A percentile compares a stretch with the other conserved stretches of the same genome.
phyloP scores from a whole-genome alignment of 495 filamentous ascomycete species.

The Extremus antarcticus region DNA sequence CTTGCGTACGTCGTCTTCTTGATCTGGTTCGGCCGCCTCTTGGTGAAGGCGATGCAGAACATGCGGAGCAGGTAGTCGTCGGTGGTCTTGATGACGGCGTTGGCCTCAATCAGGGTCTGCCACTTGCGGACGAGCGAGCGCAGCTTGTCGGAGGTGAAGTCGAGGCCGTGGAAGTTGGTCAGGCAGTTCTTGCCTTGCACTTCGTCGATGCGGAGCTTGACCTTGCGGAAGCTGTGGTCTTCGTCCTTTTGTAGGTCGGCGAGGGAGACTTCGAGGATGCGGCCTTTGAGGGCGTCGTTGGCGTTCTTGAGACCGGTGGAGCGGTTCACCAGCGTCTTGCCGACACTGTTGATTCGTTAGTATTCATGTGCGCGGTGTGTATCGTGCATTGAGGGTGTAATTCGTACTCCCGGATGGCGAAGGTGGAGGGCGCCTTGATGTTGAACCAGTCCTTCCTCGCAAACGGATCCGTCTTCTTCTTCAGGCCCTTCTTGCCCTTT shows the following conservation, averaged over 20 bases:
- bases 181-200: slow-evolving; percentile 99
- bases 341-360: slow-evolving; percentile 54
- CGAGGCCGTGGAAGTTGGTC: slow-evolving; percentile 99
- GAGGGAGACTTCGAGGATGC: slow-evolving; percentile 96
- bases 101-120: slow-evolving; percentile 98
- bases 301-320: slow-evolving; percentile 99
- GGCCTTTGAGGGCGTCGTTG: slow-evolving; percentile 95
- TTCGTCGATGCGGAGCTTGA: slow-evolving; percentile 97
- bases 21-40: slow-evolving; percentile 96
- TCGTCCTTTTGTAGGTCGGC: slow-evolving; percentile 99
- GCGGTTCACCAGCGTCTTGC: slow-evolving; percentile 97
- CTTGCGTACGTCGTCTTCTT: slow-evolving; percentile 99
- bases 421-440: slow-evolving; percentile 95
- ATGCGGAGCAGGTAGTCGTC: slow-evolving; percentile 98
- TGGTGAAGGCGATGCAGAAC: slow-evolving; percentile 98
- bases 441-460: slow-evolving; percentile 97
- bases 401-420: slow-evolving; percentile 90
- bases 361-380: neutral
- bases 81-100: slow-evolving; percentile 98
- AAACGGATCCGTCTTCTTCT: slow-evolving; percentile 99
- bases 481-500: slow-evolving; percentile 99
- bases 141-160: slow-evolving; percentile 99
- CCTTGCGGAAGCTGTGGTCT: slow-evolving; percentile 97
- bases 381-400: slow-evolving; percentile 4
- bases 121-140: slow-evolving; percentile 98